Percentiles rank a stretch among this genome's conserved stretches.
Conservation (phyloP, 192 early-diverging fungal species). For the Bifiguratus adelaidae region DNA sequence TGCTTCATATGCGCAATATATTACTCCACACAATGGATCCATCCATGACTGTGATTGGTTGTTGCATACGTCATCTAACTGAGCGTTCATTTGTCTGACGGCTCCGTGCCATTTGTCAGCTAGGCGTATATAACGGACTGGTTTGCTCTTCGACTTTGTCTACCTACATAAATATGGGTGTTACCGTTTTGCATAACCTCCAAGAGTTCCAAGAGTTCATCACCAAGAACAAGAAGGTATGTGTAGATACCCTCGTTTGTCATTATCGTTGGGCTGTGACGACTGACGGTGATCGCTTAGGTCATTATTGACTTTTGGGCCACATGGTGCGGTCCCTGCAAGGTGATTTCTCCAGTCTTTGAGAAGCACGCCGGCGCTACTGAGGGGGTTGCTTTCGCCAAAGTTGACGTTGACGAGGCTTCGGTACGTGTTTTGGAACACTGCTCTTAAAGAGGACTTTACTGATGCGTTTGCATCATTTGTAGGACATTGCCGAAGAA, state of each 20-base stretch:
- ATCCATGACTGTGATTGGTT: too few relatives aligned
- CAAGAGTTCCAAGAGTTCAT: conserved; percentile 11
- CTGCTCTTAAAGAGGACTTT: conserved; percentile 4
- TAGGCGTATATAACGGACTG: too few relatives aligned
- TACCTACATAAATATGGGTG: too few relatives aligned
- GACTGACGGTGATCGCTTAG: background rate
- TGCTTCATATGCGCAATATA: too few relatives aligned
- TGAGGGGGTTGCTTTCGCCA: conserved; percentile 53
- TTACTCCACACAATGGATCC: too few relatives aligned
- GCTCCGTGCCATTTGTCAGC: too few relatives aligned
- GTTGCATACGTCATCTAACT: too few relatives aligned
- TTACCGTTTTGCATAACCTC: too few relatives aligned
- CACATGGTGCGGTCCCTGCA: conserved; percentile 85
- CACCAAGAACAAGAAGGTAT: conserved; percentile 4
- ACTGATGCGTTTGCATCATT: background rate
- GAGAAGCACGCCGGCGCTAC: conserved; percentile 38
- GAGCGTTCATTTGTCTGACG: too few relatives aligned
- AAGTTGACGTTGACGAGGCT: conserved; percentile 78
- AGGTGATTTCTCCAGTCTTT: conserved; percentile 56
- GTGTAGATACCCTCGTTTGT: background rate
- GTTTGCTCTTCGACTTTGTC: too few relatives aligned
- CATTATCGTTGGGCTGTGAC: background rate
- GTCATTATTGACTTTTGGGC: conserved; percentile 73
- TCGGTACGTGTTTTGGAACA: conserved; percentile 16
- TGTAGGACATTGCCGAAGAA: conserved; percentile 30